Percentiles rank a stretch among this genome's conserved stretches.
These are phyloP conservation scores for Vitis vinifera DNA, from an alignment of 164 flowering plant species.

Conservation along the genomic window DNA sequence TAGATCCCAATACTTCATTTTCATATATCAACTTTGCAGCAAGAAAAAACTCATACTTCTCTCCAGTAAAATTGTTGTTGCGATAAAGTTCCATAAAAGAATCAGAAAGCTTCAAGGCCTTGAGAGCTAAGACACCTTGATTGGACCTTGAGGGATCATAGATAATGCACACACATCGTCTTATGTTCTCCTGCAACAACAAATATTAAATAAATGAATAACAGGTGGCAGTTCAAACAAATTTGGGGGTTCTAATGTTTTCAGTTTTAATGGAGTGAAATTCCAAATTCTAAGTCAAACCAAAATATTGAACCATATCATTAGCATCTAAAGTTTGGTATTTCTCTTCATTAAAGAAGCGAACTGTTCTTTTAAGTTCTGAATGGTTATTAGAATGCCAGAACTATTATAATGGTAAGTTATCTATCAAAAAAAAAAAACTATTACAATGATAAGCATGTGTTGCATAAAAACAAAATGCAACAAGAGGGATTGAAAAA, in stretches of 20 bases:
- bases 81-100: slow-evolving; percentile 96
- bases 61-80: slow-evolving; percentile 82
- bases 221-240: background rate
- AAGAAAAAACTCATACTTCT: slow-evolving; percentile 58
- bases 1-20: slow-evolving; percentile 1
- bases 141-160: slow-evolving; percentile 90
- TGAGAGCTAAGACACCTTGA: slow-evolving; percentile 92
- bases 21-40: background rate
- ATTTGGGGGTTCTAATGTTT: background rate
- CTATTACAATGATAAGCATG: background rate
- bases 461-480: background rate
- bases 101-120: slow-evolving; percentile 96
- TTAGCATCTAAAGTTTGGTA: no score
- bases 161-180: slow-evolving; percentile 93
- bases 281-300: no score
- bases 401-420: background rate
- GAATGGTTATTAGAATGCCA: background rate
- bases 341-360: no score
- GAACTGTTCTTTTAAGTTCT: no score
- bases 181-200: slow-evolving; percentile 82
- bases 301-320: no score
- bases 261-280: no score
- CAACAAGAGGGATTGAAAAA: background rate
- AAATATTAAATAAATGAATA: background rate
- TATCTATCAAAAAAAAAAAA: background rate